Base-by-base conservation (phyloP, 768 basidiomycete genomes). In the Naganishia vaughanmartiniae region DNA sequence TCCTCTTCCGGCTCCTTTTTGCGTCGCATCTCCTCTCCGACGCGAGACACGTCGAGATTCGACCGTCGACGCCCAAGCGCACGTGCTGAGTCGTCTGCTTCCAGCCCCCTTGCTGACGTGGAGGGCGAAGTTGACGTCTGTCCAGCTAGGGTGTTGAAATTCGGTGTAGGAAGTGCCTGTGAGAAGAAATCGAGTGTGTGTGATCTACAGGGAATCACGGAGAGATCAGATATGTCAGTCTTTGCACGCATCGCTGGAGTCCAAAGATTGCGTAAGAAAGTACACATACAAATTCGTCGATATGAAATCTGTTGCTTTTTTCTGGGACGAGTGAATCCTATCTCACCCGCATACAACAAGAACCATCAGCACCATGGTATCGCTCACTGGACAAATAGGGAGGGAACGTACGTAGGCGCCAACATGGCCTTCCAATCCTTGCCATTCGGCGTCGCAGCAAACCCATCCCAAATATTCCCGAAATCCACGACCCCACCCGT, bases 401-500 rank as follows among this genome's bases (percentile, higher is more conserved):
- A 21, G 30, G 33, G 19, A 4, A 63, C 60, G 39, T 42, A 63
- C 60, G 60, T 63, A 3, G 60, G 60, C 60, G 60, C 60, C 30
- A 63, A 36, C 60, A 28, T 45, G 4, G 36, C 60, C 60, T 63
- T 63, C 60, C 60, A 63, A 36, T 63, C 60, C 34, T 58, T 58
- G 33, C 31, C 57, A 26, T 63, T 34, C 33, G 36, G 60, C 24
- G 60, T 26, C 3, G 48, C 48, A 51, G 48, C 60, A 15, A 63
- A 63, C 24, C 60, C 60, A 30, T 63, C 60, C 60, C 60, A 63
- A 10, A 63, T 63, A 30, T 63, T 63, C 2, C 17, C 42, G 28
- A 63, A 63, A 45, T 63, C 60, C 26, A 63, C 60, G 12, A 2
- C 15, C 12, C 36, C 36, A n/a, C 9, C 54, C 30, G n/a, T 6